These are phyloP conservation scores for Serendipita vermifera DNA, from an alignment of 768 basidiomycete species.

Conservation along the genomic window DNA sequence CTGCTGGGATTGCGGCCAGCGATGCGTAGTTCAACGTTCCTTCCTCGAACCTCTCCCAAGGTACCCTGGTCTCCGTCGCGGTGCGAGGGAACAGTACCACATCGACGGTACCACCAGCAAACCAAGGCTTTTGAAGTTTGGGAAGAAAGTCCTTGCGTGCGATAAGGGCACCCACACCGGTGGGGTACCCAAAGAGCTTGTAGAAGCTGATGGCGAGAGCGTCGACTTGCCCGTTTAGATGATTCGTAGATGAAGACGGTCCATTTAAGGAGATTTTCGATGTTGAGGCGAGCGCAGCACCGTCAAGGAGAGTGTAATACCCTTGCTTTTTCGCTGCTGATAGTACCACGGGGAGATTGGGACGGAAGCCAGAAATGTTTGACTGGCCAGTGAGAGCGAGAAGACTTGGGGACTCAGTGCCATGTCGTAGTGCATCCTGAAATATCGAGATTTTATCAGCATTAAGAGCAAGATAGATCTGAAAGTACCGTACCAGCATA, in stretches of 20 bases:
- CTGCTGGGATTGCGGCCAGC: conserved; percentile 64
- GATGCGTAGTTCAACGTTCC: conserved; percentile 75
- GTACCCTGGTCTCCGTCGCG: conserved; percentile 14
- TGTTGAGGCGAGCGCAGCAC: conserved; percentile 67
- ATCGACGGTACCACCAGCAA: conserved; percentile 70
- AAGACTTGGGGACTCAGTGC: too few species aligned
- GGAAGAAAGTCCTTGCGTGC: conserved; percentile 57
- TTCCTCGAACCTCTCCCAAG: conserved; percentile 37
- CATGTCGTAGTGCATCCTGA: too few species aligned
- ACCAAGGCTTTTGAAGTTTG: conserved; percentile 62
- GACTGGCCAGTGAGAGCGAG: conserved; percentile 72
- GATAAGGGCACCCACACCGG: conserved; percentile 68
- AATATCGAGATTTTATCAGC: too few species aligned
- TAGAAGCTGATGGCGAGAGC: conserved; percentile 78
- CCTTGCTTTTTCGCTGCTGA: conserved; percentile 53
- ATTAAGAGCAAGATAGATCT: too few species aligned
- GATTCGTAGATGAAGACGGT: too few species aligned
- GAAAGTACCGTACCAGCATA: conserved; percentile 53
- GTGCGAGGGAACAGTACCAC: conserved; percentile 52
- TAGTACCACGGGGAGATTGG: conserved; percentile 49
- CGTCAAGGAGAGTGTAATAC: conserved; percentile 66
- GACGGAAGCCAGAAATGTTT: conserved; percentile 65
- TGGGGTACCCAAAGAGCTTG: conserved; percentile 84
- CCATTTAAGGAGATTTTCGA: conserved; percentile 53
- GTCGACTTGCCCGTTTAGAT: conserved; percentile 41